Conservation (phyloP, 768 basidiomycete species). For the Boletus bicolor region DNA sequence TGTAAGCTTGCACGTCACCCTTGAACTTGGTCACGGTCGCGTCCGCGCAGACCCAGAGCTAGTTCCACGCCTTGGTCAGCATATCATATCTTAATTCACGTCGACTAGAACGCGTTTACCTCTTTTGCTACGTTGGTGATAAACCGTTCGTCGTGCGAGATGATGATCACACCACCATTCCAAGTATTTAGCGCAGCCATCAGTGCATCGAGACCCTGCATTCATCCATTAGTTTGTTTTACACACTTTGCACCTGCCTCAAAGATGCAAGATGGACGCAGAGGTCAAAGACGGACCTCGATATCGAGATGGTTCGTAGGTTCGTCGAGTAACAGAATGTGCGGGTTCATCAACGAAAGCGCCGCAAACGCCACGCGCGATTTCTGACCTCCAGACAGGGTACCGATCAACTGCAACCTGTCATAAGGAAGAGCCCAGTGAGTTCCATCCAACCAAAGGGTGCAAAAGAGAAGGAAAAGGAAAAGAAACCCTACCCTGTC, state of each 20-base stretch:
- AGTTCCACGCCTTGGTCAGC: conserved; percentile 7
- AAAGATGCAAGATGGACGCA: background rate
- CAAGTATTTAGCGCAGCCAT: conserved; percentile 77
- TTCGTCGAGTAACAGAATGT: conserved; percentile 93
- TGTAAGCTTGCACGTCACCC: conserved; percentile 90
- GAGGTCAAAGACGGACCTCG: conserved; percentile 48
- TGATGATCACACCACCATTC: conserved; percentile 91
- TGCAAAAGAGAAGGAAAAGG: background rate
- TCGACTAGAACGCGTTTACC: conserved; percentile 35
- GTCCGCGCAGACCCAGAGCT: conserved; percentile 94
- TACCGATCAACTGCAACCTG: conserved; percentile 85
- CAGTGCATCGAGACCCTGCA: conserved; percentile 87
- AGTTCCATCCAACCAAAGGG: background rate
- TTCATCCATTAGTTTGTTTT: conserved; percentile 2
- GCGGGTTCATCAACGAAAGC: conserved; percentile 82
- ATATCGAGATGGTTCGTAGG: conserved; percentile 97
- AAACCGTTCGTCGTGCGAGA: conserved; percentile 94
- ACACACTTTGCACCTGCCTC: background rate
- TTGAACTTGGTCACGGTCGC: conserved; percentile 77
- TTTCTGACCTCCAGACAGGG: conserved; percentile 93
- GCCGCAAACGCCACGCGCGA: conserved; percentile 91
- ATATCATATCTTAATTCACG: background rate
- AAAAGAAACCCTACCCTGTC: conserved; percentile 62
- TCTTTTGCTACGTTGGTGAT: conserved; percentile 87
- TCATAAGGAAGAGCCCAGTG: background rate